Base-by-base conservation (phyloP, 2,329 filamentous ascomycete genomes). In the Colletotrichum endophyticum region DNA sequence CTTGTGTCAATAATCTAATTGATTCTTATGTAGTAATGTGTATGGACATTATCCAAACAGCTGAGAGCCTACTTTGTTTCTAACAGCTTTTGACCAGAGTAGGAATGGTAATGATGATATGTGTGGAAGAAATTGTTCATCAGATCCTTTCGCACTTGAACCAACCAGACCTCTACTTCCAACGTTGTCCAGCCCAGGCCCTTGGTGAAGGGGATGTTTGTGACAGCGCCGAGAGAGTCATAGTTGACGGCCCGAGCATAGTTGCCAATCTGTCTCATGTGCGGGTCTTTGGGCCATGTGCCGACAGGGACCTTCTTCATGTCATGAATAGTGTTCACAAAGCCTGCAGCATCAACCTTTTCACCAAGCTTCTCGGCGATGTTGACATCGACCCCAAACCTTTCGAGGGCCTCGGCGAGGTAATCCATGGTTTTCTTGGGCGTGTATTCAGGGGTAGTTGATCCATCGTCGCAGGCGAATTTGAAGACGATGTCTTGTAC, bases 281-380 rank as follows among this genome's bases (percentile, higher is more conserved):
- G 82, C 2, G 81, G 79, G 56, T 88, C 83, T 56, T 82, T 85
- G 2, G 87, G 84, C 87, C 87, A 88, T 1, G 81, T 81, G 36
- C 84, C 85, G 16, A 85, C 80, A 0, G 87, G 86, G 5, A 87
- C 81, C 73, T 85, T 81, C 64, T 81, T 80, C n/a, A 78, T 76
- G 8, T 73, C 79, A n/a, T 81, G 77, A 3, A 76, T 72, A 3
- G 84, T 78, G 32, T 84, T 74, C 25, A 79, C 71, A 57, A 84
- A 85, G 1, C 84, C 84, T 0, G 72, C 72, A 11, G 64, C 76
- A 8, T 64, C 36, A 13, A 81, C 56, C 56, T 72, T 64, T 1
- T 73, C 74, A 1, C 78, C 78, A 3, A 78, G 36, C 30, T 72
- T 66, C 12, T 77, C 75, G 1, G 78, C 77, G 15, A 77, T 72